Evolutionary conservation across 352 stramenopile species (phyloP).

Genomic region (Phytophthora pini): DNA sequence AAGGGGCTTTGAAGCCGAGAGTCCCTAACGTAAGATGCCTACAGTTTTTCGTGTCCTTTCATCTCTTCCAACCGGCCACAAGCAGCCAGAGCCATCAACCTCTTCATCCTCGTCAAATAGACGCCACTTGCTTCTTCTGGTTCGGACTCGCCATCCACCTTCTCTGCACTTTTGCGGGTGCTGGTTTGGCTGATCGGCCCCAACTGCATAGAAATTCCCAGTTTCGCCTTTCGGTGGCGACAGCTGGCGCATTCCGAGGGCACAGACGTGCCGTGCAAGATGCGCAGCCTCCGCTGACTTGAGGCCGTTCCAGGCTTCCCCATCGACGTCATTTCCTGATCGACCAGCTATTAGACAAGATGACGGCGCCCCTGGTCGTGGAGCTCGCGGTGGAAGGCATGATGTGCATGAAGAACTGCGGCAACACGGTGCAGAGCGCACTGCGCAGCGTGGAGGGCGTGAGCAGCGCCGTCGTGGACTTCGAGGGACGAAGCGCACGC

Average conservation of each 20-base stretch:
- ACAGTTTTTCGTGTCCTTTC: background rate
- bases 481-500: slow-evolving; percentile 67
- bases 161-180: background rate
- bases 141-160: slow-evolving; percentile 7
- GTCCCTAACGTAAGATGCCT: background rate
- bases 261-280: slow-evolving; percentile 14
- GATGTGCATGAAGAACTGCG: slow-evolving; percentile 97
- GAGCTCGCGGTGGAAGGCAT: slow-evolving; percentile 92
- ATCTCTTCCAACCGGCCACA: background rate
- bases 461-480: slow-evolving; percentile 62
- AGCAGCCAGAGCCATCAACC: slow-evolving; percentile 5
- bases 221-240: slow-evolving; percentile 7
- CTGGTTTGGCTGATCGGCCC: slow-evolving; percentile 1
- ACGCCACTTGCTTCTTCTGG: slow-evolving; percentile 10
- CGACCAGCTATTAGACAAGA: background rate
- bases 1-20: background rate
- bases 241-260: slow-evolving; percentile 21
- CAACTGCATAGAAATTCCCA: background rate
- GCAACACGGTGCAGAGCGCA: slow-evolving; percentile 86
- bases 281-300: slow-evolving; percentile 8
- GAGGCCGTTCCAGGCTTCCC: background rate
- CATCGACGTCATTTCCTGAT: slow-evolving; percentile 22
- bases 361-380: slow-evolving; percentile 34
- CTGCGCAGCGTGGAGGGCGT: slow-evolving; percentile 77
- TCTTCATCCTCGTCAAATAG: background rate